phyloP scores from a whole-genome alignment of 2,329 filamentous ascomycete genomes.

The Pyricularia sp. region DNA sequence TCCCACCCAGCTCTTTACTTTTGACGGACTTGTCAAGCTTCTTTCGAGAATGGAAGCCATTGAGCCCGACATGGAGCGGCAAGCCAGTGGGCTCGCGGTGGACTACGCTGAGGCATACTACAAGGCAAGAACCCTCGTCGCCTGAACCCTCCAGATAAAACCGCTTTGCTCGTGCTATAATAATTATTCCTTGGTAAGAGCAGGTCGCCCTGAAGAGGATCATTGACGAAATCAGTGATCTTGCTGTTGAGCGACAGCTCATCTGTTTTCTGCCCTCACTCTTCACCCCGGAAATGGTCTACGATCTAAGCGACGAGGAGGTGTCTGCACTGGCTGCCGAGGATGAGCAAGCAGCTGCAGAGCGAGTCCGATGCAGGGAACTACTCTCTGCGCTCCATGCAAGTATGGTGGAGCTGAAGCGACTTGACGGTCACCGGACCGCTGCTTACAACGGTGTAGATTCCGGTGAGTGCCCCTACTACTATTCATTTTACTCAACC shows the following conservation, averaged over 20 bases:
- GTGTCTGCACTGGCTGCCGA: slow-evolving; percentile 12
- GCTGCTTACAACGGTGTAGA: not conserved
- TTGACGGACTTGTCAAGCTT: not conserved
- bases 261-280: slow-evolving; percentile 10
- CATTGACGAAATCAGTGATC: slow-evolving; percentile 13
- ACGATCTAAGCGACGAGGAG: slow-evolving; percentile 8
- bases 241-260: slow-evolving; percentile 14
- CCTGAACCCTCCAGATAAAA: not conserved
- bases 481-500: not conserved
- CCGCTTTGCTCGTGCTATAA: not conserved
- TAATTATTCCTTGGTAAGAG: not conserved
- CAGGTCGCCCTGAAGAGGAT: slow-evolving; percentile 15
- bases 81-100: slow-evolving; percentile 22
- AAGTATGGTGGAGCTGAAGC: slow-evolving; percentile 6
- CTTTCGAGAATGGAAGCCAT: slow-evolving; percentile 1
- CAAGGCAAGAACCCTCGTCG: slow-evolving; percentile 15
- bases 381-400: slow-evolving; percentile 13
- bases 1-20: no score
- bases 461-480: not conserved
- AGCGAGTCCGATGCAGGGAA: slow-evolving; percentile 11
- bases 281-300: slow-evolving; percentile 12
- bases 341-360: slow-evolving; percentile 6
- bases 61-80: slow-evolving; percentile 21
- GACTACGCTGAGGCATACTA: slow-evolving; percentile 32
- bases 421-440: slow-evolving; percentile 6